These are phyloP conservation scores for Mortierella sp. DNA, from an alignment of 371 early-diverging fungal genomes.

Conservation along the genomic window DNA sequence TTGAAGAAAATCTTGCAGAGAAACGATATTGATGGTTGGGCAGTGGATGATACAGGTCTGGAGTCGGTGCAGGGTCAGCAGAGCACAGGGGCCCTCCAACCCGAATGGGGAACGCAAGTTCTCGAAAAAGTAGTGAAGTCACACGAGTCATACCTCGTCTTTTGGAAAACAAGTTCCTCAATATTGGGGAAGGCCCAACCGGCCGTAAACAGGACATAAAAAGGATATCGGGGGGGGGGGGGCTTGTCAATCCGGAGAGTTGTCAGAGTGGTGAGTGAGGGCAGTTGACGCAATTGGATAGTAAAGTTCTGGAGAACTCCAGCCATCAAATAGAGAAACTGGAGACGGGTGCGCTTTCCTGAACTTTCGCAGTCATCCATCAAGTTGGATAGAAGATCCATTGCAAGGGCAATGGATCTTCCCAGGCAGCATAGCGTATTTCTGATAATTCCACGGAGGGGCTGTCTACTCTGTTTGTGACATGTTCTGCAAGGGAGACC, in stretches of 20 bases:
- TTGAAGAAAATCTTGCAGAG: too few relatives aligned
- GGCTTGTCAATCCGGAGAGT: neutral
- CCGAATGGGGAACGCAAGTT: too few relatives aligned
- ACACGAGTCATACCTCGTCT: neutral
- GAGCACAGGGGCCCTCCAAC: neutral
- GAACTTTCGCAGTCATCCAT: neutral
- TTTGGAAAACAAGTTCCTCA: slow-evolving; percentile 1
- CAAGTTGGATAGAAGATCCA: neutral
- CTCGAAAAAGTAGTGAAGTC: neutral
- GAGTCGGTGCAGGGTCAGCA: neutral
- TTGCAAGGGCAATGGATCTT: too few relatives aligned
- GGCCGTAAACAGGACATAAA: neutral
- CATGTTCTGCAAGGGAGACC: neutral
- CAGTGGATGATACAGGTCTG: neutral
- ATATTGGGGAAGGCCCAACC: neutral
- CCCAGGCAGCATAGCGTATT: neutral
- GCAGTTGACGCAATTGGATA: neutral
- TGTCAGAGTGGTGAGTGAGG: neutral
- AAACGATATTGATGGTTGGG: neutral
- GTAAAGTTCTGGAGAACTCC: neutral
- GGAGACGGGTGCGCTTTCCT: neutral
- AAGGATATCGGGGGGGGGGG: too few relatives aligned
- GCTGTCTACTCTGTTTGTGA: neutral
- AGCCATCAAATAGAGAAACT: neutral
- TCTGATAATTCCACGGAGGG: neutral